A percentile compares a stretch with the other conserved stretches of the same genome.
These are phyloP conservation scores for Trichomonas tenax DNA, from an alignment of 208 protist species.

Conservation along the genomic window DNA sequence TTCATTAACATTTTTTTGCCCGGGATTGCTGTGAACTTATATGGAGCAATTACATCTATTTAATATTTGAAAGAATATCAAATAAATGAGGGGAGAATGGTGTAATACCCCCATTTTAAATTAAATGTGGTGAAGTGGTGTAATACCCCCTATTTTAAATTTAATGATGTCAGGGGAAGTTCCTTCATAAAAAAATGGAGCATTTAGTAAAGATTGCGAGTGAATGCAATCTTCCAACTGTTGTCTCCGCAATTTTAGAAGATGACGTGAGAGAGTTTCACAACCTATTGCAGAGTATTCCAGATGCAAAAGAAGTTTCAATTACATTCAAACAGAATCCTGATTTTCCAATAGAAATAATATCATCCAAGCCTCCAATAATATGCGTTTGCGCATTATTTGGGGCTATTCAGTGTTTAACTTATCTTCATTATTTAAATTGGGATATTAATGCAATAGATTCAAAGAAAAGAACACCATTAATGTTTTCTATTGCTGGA, in stretches of 20 bases:
- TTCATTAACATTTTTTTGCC: too few species aligned
- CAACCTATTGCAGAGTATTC: background rate
- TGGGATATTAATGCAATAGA: background rate
- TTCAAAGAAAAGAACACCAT: background rate
- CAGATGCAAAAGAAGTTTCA: background rate
- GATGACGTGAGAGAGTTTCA: background rate
- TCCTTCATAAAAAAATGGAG: background rate
- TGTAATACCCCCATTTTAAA: too few species aligned
- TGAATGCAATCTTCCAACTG: background rate
- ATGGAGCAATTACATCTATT: too few species aligned
- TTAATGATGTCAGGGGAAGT: background rate
- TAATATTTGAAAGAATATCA: too few species aligned
- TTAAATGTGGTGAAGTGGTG: too few species aligned
- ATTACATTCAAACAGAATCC: background rate
- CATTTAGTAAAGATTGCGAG: background rate
- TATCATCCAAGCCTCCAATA: background rate
- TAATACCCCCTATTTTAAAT: too few species aligned
- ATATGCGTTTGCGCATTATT: background rate
- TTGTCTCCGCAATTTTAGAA: background rate
- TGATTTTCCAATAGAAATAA: background rate
- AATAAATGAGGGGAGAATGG: too few species aligned
- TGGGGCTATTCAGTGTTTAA: background rate
- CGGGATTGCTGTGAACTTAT: too few species aligned
- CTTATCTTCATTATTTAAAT: background rate
- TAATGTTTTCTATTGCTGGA: background rate